phyloP scores from a whole-genome alignment of 805 yeast species.

The Metschnikowia borealis region DNA sequence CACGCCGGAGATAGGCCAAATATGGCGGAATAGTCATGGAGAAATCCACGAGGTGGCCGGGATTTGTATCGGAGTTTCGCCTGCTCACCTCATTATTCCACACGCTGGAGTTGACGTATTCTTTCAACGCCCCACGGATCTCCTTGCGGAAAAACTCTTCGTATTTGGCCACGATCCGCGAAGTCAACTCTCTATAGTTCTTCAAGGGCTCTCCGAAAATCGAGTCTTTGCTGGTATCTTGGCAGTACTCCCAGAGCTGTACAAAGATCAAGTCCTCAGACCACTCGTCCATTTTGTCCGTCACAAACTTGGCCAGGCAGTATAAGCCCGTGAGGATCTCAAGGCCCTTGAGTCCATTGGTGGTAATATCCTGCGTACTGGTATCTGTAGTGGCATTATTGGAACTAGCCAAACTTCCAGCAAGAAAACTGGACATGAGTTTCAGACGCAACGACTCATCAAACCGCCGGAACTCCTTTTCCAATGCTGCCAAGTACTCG shows the following conservation, averaged over 20 bases:
- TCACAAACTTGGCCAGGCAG: constrained; percentile 32
- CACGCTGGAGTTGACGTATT: constrained; percentile 33
- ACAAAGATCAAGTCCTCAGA: constrained; percentile 36
- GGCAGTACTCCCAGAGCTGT: constrained; percentile 37
- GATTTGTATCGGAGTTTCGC: constrained; percentile 17
- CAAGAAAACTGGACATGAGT: constrained; percentile 30
- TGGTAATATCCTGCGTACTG: constrained; percentile 92
- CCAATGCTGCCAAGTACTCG: constrained; percentile 36
- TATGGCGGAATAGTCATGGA: constrained; percentile 24
- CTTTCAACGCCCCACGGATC: constrained; percentile 28
- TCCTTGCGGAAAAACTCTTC: constrained; percentile 33
- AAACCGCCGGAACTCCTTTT: constrained; percentile 38
- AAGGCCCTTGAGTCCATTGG: constrained; percentile 40
- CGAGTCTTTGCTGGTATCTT: constrained; percentile 19
- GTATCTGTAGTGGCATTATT: constrained; percentile 6
- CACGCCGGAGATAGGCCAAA: constrained; percentile 20
- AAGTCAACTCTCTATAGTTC: constrained; percentile 22
- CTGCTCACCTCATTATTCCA: constrained; percentile 26
- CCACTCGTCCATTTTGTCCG: constrained; percentile 33
- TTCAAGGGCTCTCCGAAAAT: constrained; percentile 28
- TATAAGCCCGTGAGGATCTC: constrained; percentile 29
- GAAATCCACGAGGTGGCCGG: constrained; percentile 21
- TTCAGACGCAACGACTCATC: constrained; percentile 35
- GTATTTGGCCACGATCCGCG: constrained; percentile 20
- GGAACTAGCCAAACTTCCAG: constrained; percentile 20